Base-by-base conservation (phyloP, 2,329 filamentous ascomycete species). In the Tolypocladium ovalisporum region DNA sequence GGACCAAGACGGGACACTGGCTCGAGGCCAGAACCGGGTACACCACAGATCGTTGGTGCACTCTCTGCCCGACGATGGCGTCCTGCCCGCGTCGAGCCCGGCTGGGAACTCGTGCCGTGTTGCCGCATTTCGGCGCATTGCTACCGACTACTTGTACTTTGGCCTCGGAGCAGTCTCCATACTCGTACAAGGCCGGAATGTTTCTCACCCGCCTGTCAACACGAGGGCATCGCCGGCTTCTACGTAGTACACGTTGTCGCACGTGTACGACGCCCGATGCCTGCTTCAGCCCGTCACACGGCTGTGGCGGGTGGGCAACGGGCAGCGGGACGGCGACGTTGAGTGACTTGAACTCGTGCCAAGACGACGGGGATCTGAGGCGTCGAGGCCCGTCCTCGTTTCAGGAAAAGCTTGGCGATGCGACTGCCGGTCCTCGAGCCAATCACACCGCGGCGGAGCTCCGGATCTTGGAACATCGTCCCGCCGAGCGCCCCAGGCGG, bases 401-500 rank as follows among this genome's bases (percentile, higher is more conserved):
- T 40, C 6, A 4, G 19, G 9, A n/a, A 9, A 34, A 17, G 27
- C 44, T 32, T 49, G 44, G 44, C 44, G 44, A 47, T 47, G 44
- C 44, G 44, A 47, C 24, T 29, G 24, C 44, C 44, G 24, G 1
- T 15, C 24, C n/a, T n/a, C 22, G 17, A n/a, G 29, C 55, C 36
- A 53, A 36, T 34, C 44, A 44, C 22, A 19, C 17, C 27, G 13
- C 32, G 17, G n/a, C 35, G 27, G 44, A 15, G 10, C 22, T 4
- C 9, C 34, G 29, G 22, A 19, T 24, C 32, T 22, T 24, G 27
- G 51, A 35, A 27, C 49, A 36, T 54, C 51, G 17, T 52, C 42
- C 51, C 34, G 19, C 39, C 52, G 32, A 27, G n/a, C 2, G 27
- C 51, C 40, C 52, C 58, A 67, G 67, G 68, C 68, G 68, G 68